These are phyloP conservation scores for Trichosporon inkin DNA, from an alignment of 1,284 basidiomycete genomes.

Conservation along the genomic window DNA sequence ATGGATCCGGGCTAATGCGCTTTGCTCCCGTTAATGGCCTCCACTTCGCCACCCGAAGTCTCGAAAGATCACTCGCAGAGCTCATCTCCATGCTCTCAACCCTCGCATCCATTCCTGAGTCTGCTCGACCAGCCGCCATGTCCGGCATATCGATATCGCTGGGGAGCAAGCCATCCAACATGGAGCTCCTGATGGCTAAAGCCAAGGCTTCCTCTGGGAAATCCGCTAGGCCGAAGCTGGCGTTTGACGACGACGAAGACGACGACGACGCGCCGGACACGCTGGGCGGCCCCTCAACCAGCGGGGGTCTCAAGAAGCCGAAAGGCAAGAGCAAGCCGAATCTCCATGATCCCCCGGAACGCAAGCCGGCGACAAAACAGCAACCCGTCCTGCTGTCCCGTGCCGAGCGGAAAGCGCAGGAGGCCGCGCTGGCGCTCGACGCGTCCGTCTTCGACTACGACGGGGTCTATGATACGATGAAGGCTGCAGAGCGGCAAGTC, in stretches of 20 bases:
- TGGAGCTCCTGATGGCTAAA: slow-evolving; percentile 42
- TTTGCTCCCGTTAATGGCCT: neutral
- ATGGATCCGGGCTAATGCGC: neutral
- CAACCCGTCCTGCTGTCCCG: slow-evolving; percentile 31
- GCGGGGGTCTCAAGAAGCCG: slow-evolving; percentile 19
- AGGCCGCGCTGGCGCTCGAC: slow-evolving; percentile 75
- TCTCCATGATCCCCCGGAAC: slow-evolving; percentile 7
- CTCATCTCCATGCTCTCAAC: neutral
- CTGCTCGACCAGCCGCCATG: neutral
- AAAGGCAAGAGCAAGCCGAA: slow-evolving; percentile 15
- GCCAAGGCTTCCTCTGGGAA: slow-evolving; percentile 22
- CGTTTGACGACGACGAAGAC: slow-evolving; percentile 37
- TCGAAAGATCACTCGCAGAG: neutral
- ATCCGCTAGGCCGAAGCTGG: slow-evolving; percentile 12
- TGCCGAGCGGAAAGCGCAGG: slow-evolving; percentile 47
- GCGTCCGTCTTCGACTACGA: slow-evolving; percentile 90
- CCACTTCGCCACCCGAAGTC: slow-evolving; percentile 2
- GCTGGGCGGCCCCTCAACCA: slow-evolving; percentile 10
- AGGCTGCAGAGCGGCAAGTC: slow-evolving; percentile 68
- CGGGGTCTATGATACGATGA: slow-evolving; percentile 93
- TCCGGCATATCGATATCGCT: slow-evolving; percentile 5
- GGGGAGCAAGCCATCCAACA: slow-evolving; percentile 26
- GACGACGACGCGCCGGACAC: slow-evolving; percentile 29
- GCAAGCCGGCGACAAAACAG: neutral
- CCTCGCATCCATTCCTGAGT: neutral